Evolutionary conservation across 2,329 filamentous ascomycete genomes (phyloP).

Genomic region (Stachybotrys elegans): DNA sequence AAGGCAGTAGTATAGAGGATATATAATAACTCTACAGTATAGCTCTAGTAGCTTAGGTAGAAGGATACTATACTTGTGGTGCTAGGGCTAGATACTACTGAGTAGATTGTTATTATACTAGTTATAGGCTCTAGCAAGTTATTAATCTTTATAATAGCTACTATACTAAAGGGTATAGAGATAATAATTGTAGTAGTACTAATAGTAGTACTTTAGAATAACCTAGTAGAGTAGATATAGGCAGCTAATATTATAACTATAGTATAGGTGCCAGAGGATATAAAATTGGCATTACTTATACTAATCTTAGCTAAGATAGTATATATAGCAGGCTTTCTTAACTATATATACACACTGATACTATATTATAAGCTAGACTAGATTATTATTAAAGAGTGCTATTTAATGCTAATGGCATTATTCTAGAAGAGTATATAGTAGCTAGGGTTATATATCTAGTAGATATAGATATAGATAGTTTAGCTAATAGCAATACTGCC

Average conservation of each 20-base stretch:
- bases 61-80: not conserved
- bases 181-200: conserved; percentile 3
- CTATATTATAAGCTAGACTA: not conserved
- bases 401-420: conserved; percentile 1
- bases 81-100: not conserved
- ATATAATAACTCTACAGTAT: conserved; percentile 2
- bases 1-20: not conserved
- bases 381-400: conserved; percentile 3
- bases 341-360: conserved; percentile 1
- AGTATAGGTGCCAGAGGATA: not conserved
- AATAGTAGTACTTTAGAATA: conserved; percentile 2
- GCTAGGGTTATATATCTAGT: conserved; percentile 4
- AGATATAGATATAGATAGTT: conserved; percentile 3
- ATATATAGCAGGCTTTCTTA: conserved; percentile 3
- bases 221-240: not conserved
- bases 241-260: not conserved
- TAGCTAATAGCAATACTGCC: conserved; percentile 4
- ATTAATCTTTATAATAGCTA: not conserved
- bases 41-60: not conserved
- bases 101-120: conserved; percentile 5
- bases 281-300: conserved; percentile 1
- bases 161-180: not conserved
- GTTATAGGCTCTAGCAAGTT: conserved; percentile 1
- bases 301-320: conserved; percentile 4
- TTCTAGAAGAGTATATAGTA: conserved; percentile 1